Evolutionary conservation across 257 asterid genomes (phyloP).

Genomic region (Leptodermis oblonga): DNA sequence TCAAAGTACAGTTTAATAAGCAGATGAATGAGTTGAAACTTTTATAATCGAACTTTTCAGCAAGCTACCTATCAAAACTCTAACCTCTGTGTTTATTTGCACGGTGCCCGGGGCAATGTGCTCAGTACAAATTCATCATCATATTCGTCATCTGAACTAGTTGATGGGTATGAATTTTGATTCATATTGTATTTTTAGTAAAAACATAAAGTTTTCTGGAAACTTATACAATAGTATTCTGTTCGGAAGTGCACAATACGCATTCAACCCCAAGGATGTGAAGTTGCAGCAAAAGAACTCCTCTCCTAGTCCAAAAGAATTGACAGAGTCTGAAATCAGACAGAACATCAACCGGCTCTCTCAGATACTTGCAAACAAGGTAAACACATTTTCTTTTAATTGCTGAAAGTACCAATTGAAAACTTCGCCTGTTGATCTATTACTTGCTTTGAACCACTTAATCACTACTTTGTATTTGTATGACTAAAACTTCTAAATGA

Average conservation of each 20-base stretch:
- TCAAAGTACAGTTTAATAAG: too few species aligned
- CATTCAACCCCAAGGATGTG: conserved; percentile 81
- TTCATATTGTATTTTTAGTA: conserved; percentile 1
- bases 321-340: conserved; percentile 57
- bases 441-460: background rate
- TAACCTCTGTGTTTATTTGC: conserved; percentile 5
- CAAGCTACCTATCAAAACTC: background rate
- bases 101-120: conserved; percentile 44
- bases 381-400: conserved; percentile 17
- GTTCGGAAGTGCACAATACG: conserved; percentile 53
- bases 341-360: conserved; percentile 55
- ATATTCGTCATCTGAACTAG: conserved; percentile 42
- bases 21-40: background rate
- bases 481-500: background rate
- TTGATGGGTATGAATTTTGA: conserved; percentile 51
- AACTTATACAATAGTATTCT: conserved; percentile 1
- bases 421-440: background rate
- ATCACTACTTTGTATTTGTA: background rate
- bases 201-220: conserved; percentile 6
- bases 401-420: background rate
- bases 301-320: conserved; percentile 35
- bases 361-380: conserved; percentile 48
- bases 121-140: conserved; percentile 36
- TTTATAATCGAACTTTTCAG: background rate
- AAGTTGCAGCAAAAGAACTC: conserved; percentile 39